Percentiles rank a stretch among this genome's conserved stretches.
Evolutionary conservation across 352 stramenopile species (phyloP).

Genomic region (Phytopythium helicoides): DNA sequence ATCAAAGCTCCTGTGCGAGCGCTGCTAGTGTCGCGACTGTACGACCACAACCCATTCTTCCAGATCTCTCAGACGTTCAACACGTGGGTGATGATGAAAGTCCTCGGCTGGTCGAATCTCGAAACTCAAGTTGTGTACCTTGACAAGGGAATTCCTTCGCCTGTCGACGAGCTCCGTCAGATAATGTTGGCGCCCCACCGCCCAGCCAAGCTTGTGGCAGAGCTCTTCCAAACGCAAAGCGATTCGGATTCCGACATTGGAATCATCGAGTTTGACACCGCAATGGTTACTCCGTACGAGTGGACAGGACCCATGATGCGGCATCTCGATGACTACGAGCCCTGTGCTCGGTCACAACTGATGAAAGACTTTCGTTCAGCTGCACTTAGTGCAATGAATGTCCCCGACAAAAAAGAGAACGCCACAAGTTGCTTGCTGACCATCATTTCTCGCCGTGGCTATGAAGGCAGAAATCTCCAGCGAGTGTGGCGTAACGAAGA

Average conservation of each 20-base stretch:
- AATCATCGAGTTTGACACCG: constrained; percentile 31
- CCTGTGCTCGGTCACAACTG: constrained; percentile 22
- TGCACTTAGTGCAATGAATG: constrained; percentile 20
- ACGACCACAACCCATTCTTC: no score
- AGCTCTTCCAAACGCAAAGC: no score
- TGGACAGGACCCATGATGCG: constrained; percentile 35
- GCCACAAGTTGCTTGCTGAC: constrained; percentile 32
- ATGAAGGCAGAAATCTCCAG: constrained; percentile 45
- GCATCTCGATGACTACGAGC: constrained; percentile 44
- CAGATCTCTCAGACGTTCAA: no score
- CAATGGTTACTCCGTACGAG: constrained; percentile 34
- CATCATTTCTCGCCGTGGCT: constrained; percentile 48
- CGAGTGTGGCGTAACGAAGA: constrained; percentile 73
- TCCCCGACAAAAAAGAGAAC: no score
- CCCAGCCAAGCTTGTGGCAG: no score
- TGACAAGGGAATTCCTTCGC: constrained; percentile 36
- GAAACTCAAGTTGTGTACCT: constrained; percentile 42
- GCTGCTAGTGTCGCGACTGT: no score
- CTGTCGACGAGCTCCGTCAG: constrained; percentile 39
- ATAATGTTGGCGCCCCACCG: no score
- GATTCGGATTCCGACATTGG: no score
- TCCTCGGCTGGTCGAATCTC: no score
- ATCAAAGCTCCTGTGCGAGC: no score
- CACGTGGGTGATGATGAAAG: no score
- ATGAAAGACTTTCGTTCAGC: constrained; percentile 18